Evolutionary conservation across 306 rosid species (phyloP).

Genomic region (Cucumis hystrix): DNA sequence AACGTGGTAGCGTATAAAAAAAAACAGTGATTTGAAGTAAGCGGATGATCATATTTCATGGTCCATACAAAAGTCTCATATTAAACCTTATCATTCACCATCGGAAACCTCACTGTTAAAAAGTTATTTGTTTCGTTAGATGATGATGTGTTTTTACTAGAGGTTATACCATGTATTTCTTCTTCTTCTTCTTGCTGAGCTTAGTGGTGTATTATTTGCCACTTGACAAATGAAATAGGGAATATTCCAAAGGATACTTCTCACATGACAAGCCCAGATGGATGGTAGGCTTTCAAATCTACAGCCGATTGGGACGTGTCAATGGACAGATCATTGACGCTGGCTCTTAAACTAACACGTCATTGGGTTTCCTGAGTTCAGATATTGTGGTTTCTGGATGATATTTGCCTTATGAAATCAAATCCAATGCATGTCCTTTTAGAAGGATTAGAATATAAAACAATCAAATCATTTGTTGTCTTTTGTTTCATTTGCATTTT

Average conservation of each 20-base stretch:
- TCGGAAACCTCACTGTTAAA: background rate
- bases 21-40: too few species aligned
- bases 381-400: background rate
- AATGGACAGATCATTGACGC: background rate
- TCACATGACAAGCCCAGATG: background rate
- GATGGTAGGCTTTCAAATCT: background rate
- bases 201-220: background rate
- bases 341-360: background rate
- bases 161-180: background rate
- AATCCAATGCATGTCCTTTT: background rate
- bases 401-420: background rate
- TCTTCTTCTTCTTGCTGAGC: background rate
- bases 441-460: background rate
- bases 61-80: too few species aligned
- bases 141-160: background rate
- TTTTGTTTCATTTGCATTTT: background rate
- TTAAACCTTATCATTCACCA: too few species aligned
- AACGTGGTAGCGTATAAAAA: too few species aligned
- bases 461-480: background rate
- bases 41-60: too few species aligned
- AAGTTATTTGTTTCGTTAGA: background rate
- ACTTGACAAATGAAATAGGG: background rate
- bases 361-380: background rate
- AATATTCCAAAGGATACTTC: background rate
- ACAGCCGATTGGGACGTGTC: background rate